Evolutionary conservation across 352 stramenopile species (phyloP).

Genomic region (Pythium scleroteichum): DNA sequence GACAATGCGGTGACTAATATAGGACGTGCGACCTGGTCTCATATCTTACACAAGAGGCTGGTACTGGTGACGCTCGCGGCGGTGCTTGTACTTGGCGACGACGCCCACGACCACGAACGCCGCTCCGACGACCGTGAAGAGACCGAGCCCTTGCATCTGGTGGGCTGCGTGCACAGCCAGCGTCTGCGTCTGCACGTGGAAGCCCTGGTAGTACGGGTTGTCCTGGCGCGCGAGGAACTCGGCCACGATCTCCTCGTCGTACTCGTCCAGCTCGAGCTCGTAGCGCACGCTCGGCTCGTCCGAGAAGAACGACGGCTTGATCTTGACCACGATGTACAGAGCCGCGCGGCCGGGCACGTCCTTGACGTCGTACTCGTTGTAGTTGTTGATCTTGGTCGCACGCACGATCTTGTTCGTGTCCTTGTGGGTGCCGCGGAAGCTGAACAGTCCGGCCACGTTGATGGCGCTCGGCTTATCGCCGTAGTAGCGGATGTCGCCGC

Average conservation of each 20-base stretch:
- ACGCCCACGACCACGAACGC: conserved; percentile 15
- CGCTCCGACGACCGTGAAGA: conserved; percentile 10
- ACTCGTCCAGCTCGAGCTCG: conserved; percentile 8
- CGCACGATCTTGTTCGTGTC: conserved; percentile 9
- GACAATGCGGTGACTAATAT: neutral
- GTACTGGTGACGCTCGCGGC: conserved; percentile 17
- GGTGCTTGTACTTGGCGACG: conserved; percentile 20
- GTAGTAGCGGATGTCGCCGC: conserved; percentile 42
- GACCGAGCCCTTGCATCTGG: neutral
- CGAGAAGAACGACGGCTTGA: conserved; percentile 11
- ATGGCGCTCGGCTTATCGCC: conserved; percentile 36
- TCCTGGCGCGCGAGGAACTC: conserved; percentile 6
- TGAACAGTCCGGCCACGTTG: conserved; percentile 9
- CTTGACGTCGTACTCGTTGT: conserved; percentile 10
- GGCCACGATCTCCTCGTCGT: conserved; percentile 5
- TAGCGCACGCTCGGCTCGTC: conserved; percentile 15
- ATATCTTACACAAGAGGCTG: conserved; percentile 13
- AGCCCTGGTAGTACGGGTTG: neutral
- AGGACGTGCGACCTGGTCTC: no score
- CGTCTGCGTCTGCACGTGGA: neutral
- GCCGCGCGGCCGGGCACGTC: neutral
- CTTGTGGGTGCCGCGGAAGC: conserved; percentile 14
- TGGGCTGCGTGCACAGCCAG: neutral
- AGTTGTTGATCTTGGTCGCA: conserved; percentile 16
- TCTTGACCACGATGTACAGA: conserved; percentile 12